A percentile compares a stretch with the other conserved stretches of the same genome.
Conservation (phyloP, 768 basidiomycete genomes). For the Steccherinum ochraceum region DNA sequence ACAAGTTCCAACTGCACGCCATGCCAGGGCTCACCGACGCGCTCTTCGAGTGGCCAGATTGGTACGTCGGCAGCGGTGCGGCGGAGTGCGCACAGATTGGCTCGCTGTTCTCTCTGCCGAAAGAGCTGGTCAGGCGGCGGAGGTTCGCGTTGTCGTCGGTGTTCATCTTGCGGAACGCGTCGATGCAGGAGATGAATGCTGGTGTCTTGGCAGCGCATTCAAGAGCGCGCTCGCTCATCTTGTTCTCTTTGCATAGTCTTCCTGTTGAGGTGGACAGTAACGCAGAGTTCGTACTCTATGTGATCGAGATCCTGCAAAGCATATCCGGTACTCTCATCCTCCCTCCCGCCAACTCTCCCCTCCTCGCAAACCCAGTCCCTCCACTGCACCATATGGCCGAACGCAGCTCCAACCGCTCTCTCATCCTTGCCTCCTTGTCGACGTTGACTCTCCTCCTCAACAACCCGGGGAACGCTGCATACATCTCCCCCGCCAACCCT, state of each 20-base stretch:
- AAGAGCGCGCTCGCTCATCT: constrained; percentile 59
- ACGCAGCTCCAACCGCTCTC: constrained; percentile 61
- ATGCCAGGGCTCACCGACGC: constrained; percentile 80
- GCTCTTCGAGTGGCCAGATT: constrained; percentile 84
- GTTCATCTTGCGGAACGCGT: constrained; percentile 81
- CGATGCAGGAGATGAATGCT: constrained; percentile 63
- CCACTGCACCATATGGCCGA: constrained; percentile 51
- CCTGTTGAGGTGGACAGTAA: constrained; percentile 58
- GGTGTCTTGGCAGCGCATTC: constrained; percentile 50
- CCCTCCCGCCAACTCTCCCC: constrained; percentile 26
- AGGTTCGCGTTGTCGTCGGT: constrained; percentile 82
- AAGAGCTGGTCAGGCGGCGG: constrained; percentile 45
- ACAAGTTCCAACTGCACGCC: constrained; percentile 62
- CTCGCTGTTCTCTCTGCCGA: constrained; percentile 50
- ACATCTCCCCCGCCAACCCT: constrained; percentile 49
- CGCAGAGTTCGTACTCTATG: constrained; percentile 64
- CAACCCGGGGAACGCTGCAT: constrained; percentile 49
- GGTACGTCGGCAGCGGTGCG: constrained; percentile 65
- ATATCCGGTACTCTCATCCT: constrained; percentile 43
- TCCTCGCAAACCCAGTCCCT: constrained; percentile 42
- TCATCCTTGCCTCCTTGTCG: constrained; percentile 61
- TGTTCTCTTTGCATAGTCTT: constrained; percentile 59
- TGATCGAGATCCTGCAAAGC: constrained; percentile 64
- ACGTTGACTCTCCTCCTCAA: constrained; percentile 58
- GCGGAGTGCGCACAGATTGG: constrained; percentile 34